Conservation (phyloP, 768 basidiomycete genomes). For the Mycena haematopus region DNA sequence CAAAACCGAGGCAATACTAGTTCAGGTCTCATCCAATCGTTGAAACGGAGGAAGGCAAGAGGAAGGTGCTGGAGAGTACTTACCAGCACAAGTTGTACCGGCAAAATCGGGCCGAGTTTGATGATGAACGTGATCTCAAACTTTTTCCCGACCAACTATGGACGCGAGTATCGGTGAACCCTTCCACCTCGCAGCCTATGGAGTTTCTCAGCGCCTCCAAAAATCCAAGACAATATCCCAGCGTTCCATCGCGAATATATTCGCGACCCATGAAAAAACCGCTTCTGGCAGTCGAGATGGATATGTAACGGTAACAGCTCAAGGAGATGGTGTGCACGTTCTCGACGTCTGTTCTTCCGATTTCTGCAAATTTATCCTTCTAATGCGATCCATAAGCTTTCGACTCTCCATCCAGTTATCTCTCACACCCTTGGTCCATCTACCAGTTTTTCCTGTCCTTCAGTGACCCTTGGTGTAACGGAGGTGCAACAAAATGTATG, state of each 20-base stretch:
- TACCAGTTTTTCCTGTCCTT: constrained; percentile 63
- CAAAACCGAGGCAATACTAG: no score
- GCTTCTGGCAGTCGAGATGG: constrained; percentile 51
- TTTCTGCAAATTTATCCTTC: constrained; percentile 3
- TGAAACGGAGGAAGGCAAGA: no score
- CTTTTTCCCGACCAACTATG: constrained; percentile 6
- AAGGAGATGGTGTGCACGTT: constrained; percentile 78
- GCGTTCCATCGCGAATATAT: constrained; percentile 36
- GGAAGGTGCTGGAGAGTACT: no score
- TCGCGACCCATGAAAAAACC: constrained; percentile 41
- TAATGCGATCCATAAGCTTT: constrained; percentile 48
- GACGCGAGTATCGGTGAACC: constrained; percentile 43
- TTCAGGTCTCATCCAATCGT: no score
- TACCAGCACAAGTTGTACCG: no score
- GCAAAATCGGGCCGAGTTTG: background rate
- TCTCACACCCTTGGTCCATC: constrained; percentile 78
- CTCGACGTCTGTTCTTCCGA: constrained; percentile 61
- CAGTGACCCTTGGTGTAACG: constrained; percentile 49
- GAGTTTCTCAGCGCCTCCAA: constrained; percentile 30
- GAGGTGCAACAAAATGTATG: constrained; percentile 45
- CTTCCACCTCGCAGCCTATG: constrained; percentile 47
- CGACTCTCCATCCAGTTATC: constrained; percentile 66
- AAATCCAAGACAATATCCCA: constrained; percentile 29
- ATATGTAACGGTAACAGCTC: constrained; percentile 70
- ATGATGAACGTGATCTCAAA: background rate